Evolutionary conservation across 177 flowering plant genomes (phyloP), one percentile per base, ranked within the genome.

Genomic region (Vitis hybrid): DNA sequence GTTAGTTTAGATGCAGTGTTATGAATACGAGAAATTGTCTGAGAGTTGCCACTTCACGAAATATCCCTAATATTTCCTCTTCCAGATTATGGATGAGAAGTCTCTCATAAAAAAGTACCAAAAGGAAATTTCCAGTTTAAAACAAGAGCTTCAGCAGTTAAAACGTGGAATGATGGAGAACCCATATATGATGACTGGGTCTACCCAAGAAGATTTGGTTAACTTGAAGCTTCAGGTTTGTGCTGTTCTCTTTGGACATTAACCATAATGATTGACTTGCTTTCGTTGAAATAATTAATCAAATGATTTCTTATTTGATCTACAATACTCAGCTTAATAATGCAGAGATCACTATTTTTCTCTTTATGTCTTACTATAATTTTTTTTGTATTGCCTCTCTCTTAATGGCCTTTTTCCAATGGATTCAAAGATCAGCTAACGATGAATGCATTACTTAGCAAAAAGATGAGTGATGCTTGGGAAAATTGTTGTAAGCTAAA

Each of bases 81-180:
- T 68, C 56, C 68, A 87, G 96, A 90, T 89, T 62, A 71, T 93
- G 80, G 97, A 93, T 79, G 97, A 93, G 82, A 93, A 93, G 74
- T 93, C 98, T 70, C 87, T 93, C 21, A 93, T 93, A 13, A 93
- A 93, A 57, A 93, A 88, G 80, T 93, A 93, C 68, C 98, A 91
- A 79, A 84, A 69, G 72, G 98, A 93, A 73, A 93, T 93, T 78
- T 83, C 89, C 65, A 80, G 69, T 72, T 81, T 92, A 71, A 91
- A 88, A 71, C 78, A 87, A 75, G 98, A 92, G 79, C 94, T 92
- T 74, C 84, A 88, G 73, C 93, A 86, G 73, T 69, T 89, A 72
- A 90, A 84, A 83, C 80, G 77, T 62, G 91, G 93, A 24, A 84
- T 89, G 72, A 81, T 78, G 82, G 90, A 79, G 66, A 86, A 81